Percentiles rank a stretch among this genome's conserved stretches.
Conservation (phyloP, 148 eudicot species). For the Hydrangea macrophylla region DNA sequence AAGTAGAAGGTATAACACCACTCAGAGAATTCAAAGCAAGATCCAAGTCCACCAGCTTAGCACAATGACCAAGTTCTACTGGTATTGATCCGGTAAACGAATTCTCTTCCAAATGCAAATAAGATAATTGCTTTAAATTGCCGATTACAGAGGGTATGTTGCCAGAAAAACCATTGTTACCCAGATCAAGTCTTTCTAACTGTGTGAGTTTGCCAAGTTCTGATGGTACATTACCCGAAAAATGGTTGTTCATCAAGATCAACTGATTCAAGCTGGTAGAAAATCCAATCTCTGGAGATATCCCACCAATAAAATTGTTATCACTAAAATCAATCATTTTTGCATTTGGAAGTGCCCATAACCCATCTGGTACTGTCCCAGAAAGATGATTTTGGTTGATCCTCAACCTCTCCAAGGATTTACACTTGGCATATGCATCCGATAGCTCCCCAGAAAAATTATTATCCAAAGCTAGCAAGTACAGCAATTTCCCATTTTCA, state of each 20-base stretch:
- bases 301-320: constrained; percentile 54
- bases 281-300: constrained; percentile 46
- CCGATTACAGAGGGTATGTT: constrained; percentile 57
- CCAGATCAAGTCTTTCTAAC: constrained; percentile 55
- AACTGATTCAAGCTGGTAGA: constrained; percentile 52
- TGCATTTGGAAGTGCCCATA: constrained; percentile 72
- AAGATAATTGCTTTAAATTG: constrained; percentile 54
- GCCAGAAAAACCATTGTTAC: constrained; percentile 75
- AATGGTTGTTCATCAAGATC: constrained; percentile 52
- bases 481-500: constrained; percentile 35
- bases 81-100: constrained; percentile 66
- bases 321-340: constrained; percentile 68
- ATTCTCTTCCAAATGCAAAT: constrained; percentile 62
- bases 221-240: constrained; percentile 70
- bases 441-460: constrained; percentile 75
- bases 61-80: constrained; percentile 50
- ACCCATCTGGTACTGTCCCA: constrained; percentile 60
- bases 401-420: constrained; percentile 62
- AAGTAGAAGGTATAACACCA: constrained; percentile 57
- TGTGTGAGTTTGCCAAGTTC: constrained; percentile 54
- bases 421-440: constrained; percentile 59
- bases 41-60: constrained; percentile 63
- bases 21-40: constrained; percentile 57
- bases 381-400: constrained; percentile 60
- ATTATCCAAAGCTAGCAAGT: constrained; percentile 72